These are phyloP conservation scores for Carex cristatella DNA, from an alignment of 176 grass and related monocot species.

Conservation along the genomic window DNA sequence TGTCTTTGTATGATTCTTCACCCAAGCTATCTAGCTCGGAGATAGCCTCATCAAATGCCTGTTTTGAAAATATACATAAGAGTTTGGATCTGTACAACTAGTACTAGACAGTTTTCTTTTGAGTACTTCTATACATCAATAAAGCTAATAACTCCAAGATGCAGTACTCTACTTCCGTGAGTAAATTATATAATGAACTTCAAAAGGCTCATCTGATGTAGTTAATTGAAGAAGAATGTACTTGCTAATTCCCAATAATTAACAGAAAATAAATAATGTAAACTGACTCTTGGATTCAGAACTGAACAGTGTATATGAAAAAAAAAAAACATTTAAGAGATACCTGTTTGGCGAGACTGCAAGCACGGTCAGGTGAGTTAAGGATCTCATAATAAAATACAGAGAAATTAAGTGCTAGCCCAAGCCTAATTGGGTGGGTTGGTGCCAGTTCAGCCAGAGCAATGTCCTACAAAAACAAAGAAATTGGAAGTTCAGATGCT, in stretches of 20 bases:
- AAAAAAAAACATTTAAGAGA: background rate
- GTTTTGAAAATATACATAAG: background rate
- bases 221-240: background rate
- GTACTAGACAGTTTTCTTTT: too few relatives aligned
- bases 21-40: constrained; percentile 86
- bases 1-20: constrained; percentile 95
- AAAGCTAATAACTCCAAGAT: background rate
- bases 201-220: background rate
- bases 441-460: constrained; percentile 64
- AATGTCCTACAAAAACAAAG: constrained; percentile 47
- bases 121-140: background rate
- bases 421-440: constrained; percentile 85
- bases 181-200: background rate
- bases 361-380: constrained; percentile 77
- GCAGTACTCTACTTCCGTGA: background rate
- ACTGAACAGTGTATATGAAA: background rate
- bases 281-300: background rate
- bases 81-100: background rate
- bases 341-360: constrained; percentile 78
- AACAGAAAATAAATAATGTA: background rate
- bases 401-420: constrained; percentile 86
- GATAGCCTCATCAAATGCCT: constrained; percentile 93
- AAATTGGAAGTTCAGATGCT: background rate
- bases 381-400: constrained; percentile 92
- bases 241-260: background rate